Base-by-base conservation (phyloP, 2,329 filamentous ascomycete species). In the Stagonosporopsis chrysanthemi region DNA sequence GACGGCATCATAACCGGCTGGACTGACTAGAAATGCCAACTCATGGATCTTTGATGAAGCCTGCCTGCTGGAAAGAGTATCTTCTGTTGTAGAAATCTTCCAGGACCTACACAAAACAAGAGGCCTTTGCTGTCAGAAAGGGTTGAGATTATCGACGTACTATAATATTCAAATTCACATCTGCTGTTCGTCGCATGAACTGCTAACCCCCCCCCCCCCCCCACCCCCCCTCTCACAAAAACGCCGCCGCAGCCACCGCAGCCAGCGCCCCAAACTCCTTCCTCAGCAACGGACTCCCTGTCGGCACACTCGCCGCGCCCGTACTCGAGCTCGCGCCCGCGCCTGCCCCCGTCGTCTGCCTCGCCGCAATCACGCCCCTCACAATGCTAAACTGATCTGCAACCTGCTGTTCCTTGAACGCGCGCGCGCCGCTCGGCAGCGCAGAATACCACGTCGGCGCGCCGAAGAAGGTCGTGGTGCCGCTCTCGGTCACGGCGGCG, bases 361-460 rank as follows among this genome's bases (percentile, higher is more conserved):
- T 53, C 1, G 56, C 58, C 3, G 40, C 55, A 38, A 73, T 69
- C 1, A 72, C 59, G 3, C 52, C 61, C 49, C 66, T 60, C 8
- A 73, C 62, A 41, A 70, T 68, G 35, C 68, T 71, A 46, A 70
- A 73, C 59, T 73, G 67, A 42, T 71, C 66, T 11, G 46, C 47
- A 11, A 73, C 70, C 61, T 73, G 70, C 43, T 65, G 61, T 51
- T 73, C 71, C 61, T 73, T 73, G 52, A 72, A 73, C 23, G 58
- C 54, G 24, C 63, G 51, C n/a, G 62, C 71, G 19, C 59, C 58
- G 33, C 58, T 67, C 23, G 71, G 71, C 47, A 73, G 59, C 49
- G 71, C 69, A 14, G 61, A 63, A 22, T 73, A 73, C 71, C 71
- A 73, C 12, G 62, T 53, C 23, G 71, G 71, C 17, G 61, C 65